Conservation (phyloP, 2,329 filamentous ascomycete species). For the Septoria linicola region DNA sequence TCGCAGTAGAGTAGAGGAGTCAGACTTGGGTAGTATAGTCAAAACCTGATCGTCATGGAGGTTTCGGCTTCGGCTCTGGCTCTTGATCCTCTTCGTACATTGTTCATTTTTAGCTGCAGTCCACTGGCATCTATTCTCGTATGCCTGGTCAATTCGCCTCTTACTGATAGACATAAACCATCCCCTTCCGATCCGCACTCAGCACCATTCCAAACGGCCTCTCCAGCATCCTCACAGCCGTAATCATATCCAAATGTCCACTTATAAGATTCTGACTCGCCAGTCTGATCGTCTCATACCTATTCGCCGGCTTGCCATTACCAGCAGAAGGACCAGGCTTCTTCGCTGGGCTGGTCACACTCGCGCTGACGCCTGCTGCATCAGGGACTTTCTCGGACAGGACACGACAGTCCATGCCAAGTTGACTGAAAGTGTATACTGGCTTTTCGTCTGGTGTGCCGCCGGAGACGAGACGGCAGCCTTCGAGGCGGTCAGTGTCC, state of each 20-base stretch:
- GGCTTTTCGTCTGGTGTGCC: constrained; percentile 63
- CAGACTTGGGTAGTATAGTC: too few relatives aligned
- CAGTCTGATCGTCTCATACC: constrained; percentile 80
- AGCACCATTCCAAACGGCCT: constrained; percentile 89
- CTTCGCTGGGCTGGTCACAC: constrained; percentile 37
- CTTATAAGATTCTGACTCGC: constrained; percentile 84
- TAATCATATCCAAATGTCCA: constrained; percentile 82
- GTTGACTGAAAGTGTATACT: constrained; percentile 58
- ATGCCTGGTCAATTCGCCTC: too few relatives aligned
- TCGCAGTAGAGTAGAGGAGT: too few relatives aligned
- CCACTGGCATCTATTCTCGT: too few relatives aligned
- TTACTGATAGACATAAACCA: constrained; percentile 78
- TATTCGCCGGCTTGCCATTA: constrained; percentile 8
- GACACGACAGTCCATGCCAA: constrained; percentile 44
- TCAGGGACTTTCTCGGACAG: constrained; percentile 38
- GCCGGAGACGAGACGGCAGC: constrained; percentile 78
- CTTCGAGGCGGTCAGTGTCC: constrained; percentile 78
- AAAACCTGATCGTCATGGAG: too few relatives aligned
- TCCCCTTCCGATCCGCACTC: constrained; percentile 82
- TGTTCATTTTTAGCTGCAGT: too few relatives aligned
- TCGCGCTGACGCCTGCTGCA: constrained; percentile 17
- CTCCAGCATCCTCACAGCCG: constrained; percentile 86
- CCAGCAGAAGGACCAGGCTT: constrained; percentile 23
- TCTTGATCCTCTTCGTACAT: too few relatives aligned
- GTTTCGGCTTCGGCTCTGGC: too few relatives aligned